Conservation (phyloP, 495 filamentous ascomycete genomes). For the Elaphomyces granulatus region DNA sequence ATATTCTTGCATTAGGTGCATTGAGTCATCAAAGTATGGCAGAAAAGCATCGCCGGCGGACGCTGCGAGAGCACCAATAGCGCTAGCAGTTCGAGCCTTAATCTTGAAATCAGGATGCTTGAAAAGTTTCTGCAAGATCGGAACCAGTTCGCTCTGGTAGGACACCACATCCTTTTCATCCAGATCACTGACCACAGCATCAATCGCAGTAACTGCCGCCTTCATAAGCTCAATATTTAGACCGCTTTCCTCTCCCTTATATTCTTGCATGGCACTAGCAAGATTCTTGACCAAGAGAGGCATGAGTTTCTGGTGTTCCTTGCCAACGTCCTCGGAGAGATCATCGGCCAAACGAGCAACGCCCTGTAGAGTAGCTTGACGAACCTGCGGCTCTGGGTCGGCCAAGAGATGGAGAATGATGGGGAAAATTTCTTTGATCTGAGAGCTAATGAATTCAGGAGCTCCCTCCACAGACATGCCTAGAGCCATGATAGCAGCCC, state of each 20-base stretch:
- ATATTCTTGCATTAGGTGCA: slow-evolving; percentile 72
- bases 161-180: slow-evolving; percentile 63
- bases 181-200: slow-evolving; percentile 82
- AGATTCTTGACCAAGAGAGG: slow-evolving; percentile 76
- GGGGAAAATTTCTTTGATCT: slow-evolving; percentile 75
- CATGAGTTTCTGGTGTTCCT: slow-evolving; percentile 70
- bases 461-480: slow-evolving; percentile 94
- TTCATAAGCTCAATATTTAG: slow-evolving; percentile 68
- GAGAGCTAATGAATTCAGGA: slow-evolving; percentile 86
- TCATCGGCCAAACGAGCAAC: slow-evolving; percentile 86
- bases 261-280: slow-evolving; percentile 54
- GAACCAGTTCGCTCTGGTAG: slow-evolving; percentile 71
- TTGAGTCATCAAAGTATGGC: slow-evolving; percentile 78
- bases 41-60: slow-evolving; percentile 70
- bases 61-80: slow-evolving; percentile 77
- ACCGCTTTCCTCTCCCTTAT: slow-evolving; percentile 45
- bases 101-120: slow-evolving; percentile 73
- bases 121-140: slow-evolving; percentile 69
- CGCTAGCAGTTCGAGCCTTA: slow-evolving; percentile 76
- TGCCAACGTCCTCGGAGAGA: slow-evolving; percentile 71
- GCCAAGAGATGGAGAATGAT: slow-evolving; percentile 71
- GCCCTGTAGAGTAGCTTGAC: slow-evolving; percentile 71
- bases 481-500: slow-evolving; percentile 80
- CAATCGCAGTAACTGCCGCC: slow-evolving; percentile 78
- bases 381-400: slow-evolving; percentile 66